Conservation (phyloP, 108 stramenopile genomes). For the Nannochloropsis granulata region DNA sequence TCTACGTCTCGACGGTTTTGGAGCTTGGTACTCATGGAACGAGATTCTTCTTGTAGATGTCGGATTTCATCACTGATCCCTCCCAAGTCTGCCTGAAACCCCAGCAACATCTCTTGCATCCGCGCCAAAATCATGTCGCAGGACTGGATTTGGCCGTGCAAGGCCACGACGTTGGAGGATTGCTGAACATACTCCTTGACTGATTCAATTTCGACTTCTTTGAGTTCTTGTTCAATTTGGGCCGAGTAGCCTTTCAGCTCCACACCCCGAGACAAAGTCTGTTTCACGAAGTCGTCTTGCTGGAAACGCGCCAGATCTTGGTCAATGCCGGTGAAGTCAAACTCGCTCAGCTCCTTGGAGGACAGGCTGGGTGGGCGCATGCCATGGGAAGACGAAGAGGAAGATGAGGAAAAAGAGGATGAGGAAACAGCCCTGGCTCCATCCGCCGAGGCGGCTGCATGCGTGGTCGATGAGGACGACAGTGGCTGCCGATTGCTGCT, state of each 20-base stretch:
- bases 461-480: too few relatives aligned
- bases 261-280: constrained; percentile 39
- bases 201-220: constrained; percentile 21
- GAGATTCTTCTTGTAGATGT: constrained; percentile 75
- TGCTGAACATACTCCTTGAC: constrained; percentile 18
- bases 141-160: constrained; percentile 60
- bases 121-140: constrained; percentile 81
- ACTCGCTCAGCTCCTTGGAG: constrained; percentile 4
- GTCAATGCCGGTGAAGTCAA: constrained; percentile 42
- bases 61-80: constrained; percentile 88
- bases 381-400: not conserved
- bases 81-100: constrained; percentile 95
- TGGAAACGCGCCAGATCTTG: constrained; percentile 45
- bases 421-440: not conserved
- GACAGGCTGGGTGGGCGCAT: not conserved
- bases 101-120: constrained; percentile 88
- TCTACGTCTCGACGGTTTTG: constrained; percentile 80
- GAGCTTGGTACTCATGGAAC: constrained; percentile 60
- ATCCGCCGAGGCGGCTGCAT: not conserved
- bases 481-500: too few relatives aligned
- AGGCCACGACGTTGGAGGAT: constrained; percentile 7
- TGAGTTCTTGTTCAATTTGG: constrained; percentile 34
- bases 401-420: not conserved
- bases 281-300: constrained; percentile 42
- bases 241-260: constrained; percentile 38